Evolutionary conservation across 1,139 yeast genomes (phyloP), one percentile per base, ranked within the genome.

Genomic region (Casaregolazyma lundiana): DNA sequence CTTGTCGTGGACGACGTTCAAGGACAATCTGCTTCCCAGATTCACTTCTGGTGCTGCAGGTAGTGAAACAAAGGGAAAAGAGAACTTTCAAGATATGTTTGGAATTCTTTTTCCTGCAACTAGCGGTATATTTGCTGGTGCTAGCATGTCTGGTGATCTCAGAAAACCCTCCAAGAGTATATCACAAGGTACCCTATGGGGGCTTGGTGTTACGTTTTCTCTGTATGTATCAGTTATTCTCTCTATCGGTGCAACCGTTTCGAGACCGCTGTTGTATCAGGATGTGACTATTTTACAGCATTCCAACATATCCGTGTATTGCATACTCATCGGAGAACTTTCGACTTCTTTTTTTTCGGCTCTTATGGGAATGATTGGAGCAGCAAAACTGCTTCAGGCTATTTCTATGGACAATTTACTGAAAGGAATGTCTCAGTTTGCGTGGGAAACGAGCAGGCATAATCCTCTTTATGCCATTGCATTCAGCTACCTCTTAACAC

Each of bases 61-160:
- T 0, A 84, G 95, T 8, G 80, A 82, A 35, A 68, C 77, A 44
- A 72, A 77, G 3, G 71, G 75, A 0, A 77, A 73, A 17, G 97
- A 90, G 64, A 86, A 81, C 1, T 88, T 90, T 60, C 78, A 82
- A 49, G 84, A 86, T 61, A 67, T 92, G 55, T 92, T 92, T 75
- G 97, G 97, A 2, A 86, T 92, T 45, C 87, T 92, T 64, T 92
- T 92, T 70, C 97, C 98, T 11, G 96, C 98, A 0, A 90, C 97
- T 0, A 96, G 97, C 2, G 98, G 98, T 50, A 90, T 92, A 37
- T 84, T 90, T 64, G 97, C 98, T 1, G 98, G 98, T n/a, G 97
- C 97, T 1, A 85, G 95, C 13, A 92, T 92, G 97, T 88, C 96
- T 40, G 97, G 98, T n/a, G 96, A 89, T 57, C 72, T 92, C 51